Percentiles rank a stretch among this genome's conserved stretches.
These are phyloP conservation scores for Paramecium sexaurelia DNA, from an alignment of 73 alveolate genomes.

Conservation along the genomic window DNA sequence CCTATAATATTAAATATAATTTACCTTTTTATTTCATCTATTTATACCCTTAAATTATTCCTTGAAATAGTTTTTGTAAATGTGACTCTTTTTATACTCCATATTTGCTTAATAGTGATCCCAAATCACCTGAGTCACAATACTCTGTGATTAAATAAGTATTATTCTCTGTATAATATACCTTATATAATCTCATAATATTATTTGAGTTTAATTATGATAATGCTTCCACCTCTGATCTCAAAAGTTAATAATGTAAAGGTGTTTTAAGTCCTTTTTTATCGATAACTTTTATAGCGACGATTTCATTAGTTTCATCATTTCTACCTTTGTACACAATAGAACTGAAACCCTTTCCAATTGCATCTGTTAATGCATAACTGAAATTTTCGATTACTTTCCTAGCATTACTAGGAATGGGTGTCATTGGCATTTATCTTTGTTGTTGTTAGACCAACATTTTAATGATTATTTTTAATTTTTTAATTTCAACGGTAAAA, in stretches of 20 bases:
- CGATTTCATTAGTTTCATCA: slow-evolving; percentile 62
- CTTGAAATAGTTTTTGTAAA: neutral
- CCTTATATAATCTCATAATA: slow-evolving; percentile 40
- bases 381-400: slow-evolving; percentile 63
- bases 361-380: slow-evolving; percentile 58
- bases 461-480: neutral
- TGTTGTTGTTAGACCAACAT: slow-evolving; percentile 28
- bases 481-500: slow-evolving; percentile 32
- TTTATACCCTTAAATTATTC: slow-evolving; percentile 49
- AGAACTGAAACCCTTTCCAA: slow-evolving; percentile 65
- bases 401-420: slow-evolving; percentile 9
- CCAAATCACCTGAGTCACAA: slow-evolving; percentile 66
- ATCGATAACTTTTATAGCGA: slow-evolving; percentile 66
- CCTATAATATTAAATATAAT: neutral
- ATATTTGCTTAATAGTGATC: neutral
- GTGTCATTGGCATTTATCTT: slow-evolving; percentile 1
- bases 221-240: slow-evolving; percentile 47
- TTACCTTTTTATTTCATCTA: slow-evolving; percentile 44
- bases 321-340: slow-evolving; percentile 60
- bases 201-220: neutral
- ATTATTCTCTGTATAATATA: slow-evolving; percentile 35
- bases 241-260: neutral
- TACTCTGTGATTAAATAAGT: slow-evolving; percentile 57
- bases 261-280: slow-evolving; percentile 57
- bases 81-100: slow-evolving; percentile 1